Base-by-base conservation (phyloP, 805 yeast genomes). In the Saccharomycopsis vini region DNA sequence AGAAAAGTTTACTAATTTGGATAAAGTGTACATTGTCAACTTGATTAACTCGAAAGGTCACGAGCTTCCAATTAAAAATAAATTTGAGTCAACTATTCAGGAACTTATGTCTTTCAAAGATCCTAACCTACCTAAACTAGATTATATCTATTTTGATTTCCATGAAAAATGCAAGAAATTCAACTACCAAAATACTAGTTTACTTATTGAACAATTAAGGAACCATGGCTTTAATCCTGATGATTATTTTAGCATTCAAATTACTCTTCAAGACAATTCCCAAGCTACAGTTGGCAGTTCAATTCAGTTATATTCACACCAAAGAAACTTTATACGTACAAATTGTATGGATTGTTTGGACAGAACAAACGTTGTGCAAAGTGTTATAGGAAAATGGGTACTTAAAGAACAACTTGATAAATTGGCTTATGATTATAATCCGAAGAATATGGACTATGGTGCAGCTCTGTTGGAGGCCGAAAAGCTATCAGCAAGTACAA, bases 281-380 rank as follows among this genome's bases (percentile, higher is more conserved):
- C n/a, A 7, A 15, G 36, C n/a, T 18, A n/a, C 9, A 7, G 16
- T 5, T 23, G 16, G 10, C 6, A 21, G 12, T 10, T 12, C n/a
- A 15, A 21, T 28, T 29, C 15, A 9, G 4, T 21, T 42, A 9
- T 21, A 19, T n/a, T 31, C 41, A 6, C 40, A 13, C 20, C 50
- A 47, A 35, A 30, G 18, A 35, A 35, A 42, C 6, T 23, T 47
- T 4, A 39, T 47, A 18, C 69, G 98, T 60, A 86, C 97, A 2
- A 90, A 90, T 63, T 90, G 98, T 69, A 90, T 90, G 97, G 98
- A 90, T 64, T 90, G 98, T 65, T 70, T 90, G 54, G 98, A 90
- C 62, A 77, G 98, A 63, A 90, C 98, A 4, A 90, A 90, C 58
- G 97, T 90, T 40, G 97, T 92, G 24, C 48, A 45, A 21, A 42